Evolutionary conservation across 805 yeast genomes (phyloP).

Genomic region (Debaryomyces tyrocola): DNA sequence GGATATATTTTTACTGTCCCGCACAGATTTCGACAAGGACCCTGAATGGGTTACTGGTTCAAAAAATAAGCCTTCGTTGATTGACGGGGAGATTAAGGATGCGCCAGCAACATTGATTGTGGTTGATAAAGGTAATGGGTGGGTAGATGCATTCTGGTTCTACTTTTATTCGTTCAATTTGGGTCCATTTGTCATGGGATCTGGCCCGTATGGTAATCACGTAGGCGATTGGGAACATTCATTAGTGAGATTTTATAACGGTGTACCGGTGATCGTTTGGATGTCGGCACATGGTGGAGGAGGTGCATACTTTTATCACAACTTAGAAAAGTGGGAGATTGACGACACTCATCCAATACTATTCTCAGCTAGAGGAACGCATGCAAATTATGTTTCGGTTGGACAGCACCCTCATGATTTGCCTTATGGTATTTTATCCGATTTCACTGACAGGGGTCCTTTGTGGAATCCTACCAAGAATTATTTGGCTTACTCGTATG

Average conservation of each 20-base stretch:
- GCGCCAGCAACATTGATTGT: slow-evolving; percentile 84
- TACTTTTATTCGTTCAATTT: slow-evolving; percentile 90
- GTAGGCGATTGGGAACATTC: slow-evolving; percentile 99
- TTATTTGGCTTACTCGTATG: slow-evolving; percentile 76
- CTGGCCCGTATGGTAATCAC: slow-evolving; percentile 96
- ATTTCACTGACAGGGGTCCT: slow-evolving; percentile 93
- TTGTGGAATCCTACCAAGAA: slow-evolving; percentile 92
- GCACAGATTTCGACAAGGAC: slow-evolving; percentile 63
- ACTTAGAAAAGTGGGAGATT: slow-evolving; percentile 61
- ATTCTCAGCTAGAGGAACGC: slow-evolving; percentile 93
- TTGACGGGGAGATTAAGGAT: slow-evolving; percentile 65
- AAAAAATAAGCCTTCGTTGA: slow-evolving; percentile 63
- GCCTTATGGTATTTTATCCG: slow-evolving; percentile 87
- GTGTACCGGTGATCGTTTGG: slow-evolving; percentile 84
- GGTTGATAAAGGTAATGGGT: slow-evolving; percentile 90
- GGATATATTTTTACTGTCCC: slow-evolving; percentile 59
- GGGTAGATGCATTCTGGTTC: slow-evolving; percentile 96
- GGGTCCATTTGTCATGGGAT: slow-evolving; percentile 97
- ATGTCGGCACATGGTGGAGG: slow-evolving; percentile 99
- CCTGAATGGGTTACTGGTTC: slow-evolving; percentile 88
- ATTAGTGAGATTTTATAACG: slow-evolving; percentile 77
- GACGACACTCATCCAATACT: slow-evolving; percentile 62
- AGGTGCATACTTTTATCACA: slow-evolving; percentile 77
- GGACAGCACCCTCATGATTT: slow-evolving; percentile 96
- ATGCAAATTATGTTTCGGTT: slow-evolving; percentile 93